Base-by-base conservation (phyloP, 495 filamentous ascomycete genomes). In the Chaetomium fimeti region DNA sequence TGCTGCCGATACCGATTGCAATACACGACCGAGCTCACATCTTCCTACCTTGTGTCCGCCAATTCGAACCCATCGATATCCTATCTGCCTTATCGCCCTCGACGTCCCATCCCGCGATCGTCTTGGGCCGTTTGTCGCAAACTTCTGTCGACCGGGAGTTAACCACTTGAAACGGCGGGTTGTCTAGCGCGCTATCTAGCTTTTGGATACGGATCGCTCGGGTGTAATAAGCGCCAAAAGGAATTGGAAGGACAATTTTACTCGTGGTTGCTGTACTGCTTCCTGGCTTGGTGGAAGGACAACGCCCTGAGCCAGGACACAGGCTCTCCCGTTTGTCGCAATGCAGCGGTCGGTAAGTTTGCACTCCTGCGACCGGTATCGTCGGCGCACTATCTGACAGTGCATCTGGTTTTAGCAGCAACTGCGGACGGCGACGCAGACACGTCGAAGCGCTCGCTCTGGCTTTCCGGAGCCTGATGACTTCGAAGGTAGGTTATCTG, bases 391-490 rank as follows among this genome's bases (percentile, higher is more conserved):
- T 45, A 1, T 18, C 55, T 59, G 36, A 64, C 62, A 20, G 16
- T 22, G 43, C 62, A n/a, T 43, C 27, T 36, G 9, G 18, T 0
- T 0, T 4, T 24, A 42, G 32, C 61, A 74, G 49, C 71, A 83
- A 71, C 79, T 81, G 64, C 76, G 79, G 62, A 86, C 87, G 66
- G 85, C 79, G 71, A 86, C 80, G 65, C 84, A 82, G 70, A 89
- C 86, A 65, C 87, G 89, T 66, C 87, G 87, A 60, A 84, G 90
- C 70, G 88, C 88, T 53, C 87, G 90, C 27, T 79, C 85, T 43
- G 83, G 82, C 60, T 88, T 89, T 72, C 85, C 89, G 51, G 94
- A 98, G 69, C 91, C 97, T 73, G 95, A 98, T 80, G 87, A 97
- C 69, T 94, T 96, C 66, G 93, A 98, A 76, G 92, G 76, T 76